Evolutionary conservation across 352 stramenopile species (phyloP), one percentile per base, ranked within the genome.

Genomic region (Pythium volutum): DNA sequence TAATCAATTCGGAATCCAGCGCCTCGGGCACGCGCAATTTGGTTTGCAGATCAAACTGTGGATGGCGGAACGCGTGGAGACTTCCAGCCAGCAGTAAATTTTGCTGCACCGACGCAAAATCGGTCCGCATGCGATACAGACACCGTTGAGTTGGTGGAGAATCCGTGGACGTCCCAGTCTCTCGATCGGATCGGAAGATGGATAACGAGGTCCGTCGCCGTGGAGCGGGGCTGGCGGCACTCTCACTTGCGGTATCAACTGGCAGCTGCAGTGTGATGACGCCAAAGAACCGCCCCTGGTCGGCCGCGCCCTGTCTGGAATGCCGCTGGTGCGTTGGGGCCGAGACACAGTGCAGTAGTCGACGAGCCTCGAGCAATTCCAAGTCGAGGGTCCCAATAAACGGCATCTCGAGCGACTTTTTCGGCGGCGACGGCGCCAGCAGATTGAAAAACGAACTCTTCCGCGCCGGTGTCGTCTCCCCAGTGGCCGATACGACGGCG

Each of bases 351-450:
- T 59, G 39, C n/a, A 69, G 55, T 26, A 81, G 46, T 23, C 67
- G 65, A 15, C 78, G 61, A 18, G 75, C 78, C 41, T 88, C 81
- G 8, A 90, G 60, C 1, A 90, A 27, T 36, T 90, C 81, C 18
- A 90, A 71, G 20, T 83, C 59, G 18, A 90, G 23, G 38, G 79
- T 76, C 20, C 80, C 80, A 22, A 90, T 87, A 42, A 90, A 90
- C 22, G 72, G 52, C 29, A 74, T 62, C 27, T 68, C 45, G 8
- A 51, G 45, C 2, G 45, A 31, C 25, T 9, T 1, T n/a, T 34
- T 51, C n/a, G 49, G 45, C 2, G 47, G 41, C 18, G 20, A 18
- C 14, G 52, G 16, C 1, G 31, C n/a, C 26, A 65, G 33, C 18
- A 66, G 26, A 31, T 52, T 22, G 12, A 53, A 42, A 7, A 77